phyloP scores from a whole-genome alignment of 202 grass and related monocot genomes.

The Carex sylvatica region DNA sequence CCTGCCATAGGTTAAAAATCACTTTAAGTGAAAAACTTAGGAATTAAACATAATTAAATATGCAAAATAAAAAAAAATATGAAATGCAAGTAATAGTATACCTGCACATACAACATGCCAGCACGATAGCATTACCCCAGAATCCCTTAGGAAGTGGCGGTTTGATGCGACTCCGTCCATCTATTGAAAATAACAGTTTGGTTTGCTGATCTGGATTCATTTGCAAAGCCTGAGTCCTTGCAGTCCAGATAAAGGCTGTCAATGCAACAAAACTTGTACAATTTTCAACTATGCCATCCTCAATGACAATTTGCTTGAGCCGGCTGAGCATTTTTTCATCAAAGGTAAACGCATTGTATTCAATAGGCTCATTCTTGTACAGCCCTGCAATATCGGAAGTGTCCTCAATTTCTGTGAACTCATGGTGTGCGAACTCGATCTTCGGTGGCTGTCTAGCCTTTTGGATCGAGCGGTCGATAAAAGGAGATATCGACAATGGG shows the following conservation, averaged over 20 bases:
- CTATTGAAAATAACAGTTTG: slow-evolving; percentile 52
- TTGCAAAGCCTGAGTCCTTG: slow-evolving; percentile 32
- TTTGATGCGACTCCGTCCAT: slow-evolving; percentile 31
- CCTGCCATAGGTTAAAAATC: not conserved
- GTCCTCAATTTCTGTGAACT: slow-evolving; percentile 50
- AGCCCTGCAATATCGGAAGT: slow-evolving; percentile 28
- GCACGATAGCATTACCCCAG: slow-evolving; percentile 43
- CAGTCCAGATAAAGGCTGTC: slow-evolving; percentile 40
- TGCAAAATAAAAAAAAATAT: not conserved
- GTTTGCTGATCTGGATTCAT: slow-evolving; percentile 36
- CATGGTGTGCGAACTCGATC: slow-evolving; percentile 28
- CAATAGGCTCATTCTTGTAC: slow-evolving; percentile 18
- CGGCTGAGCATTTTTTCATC: slow-evolving; percentile 25
- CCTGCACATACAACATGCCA: slow-evolving; percentile 45
- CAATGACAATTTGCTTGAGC: slow-evolving; percentile 25
- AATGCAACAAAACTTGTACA: slow-evolving; percentile 44
- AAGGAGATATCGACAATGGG: slow-evolving; percentile 26
- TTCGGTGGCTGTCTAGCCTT: slow-evolving; percentile 29
- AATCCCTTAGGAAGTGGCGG: slow-evolving; percentile 41
- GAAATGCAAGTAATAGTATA: not conserved
- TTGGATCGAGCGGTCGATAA: slow-evolving; percentile 33
- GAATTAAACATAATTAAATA: not conserved
- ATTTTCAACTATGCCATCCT: slow-evolving; percentile 2
- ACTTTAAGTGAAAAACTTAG: not conserved
- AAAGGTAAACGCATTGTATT: slow-evolving; percentile 29